Evolutionary conservation across 2,329 filamentous ascomycete genomes (phyloP).

Genomic region (Drechslerella dactyloides): DNA sequence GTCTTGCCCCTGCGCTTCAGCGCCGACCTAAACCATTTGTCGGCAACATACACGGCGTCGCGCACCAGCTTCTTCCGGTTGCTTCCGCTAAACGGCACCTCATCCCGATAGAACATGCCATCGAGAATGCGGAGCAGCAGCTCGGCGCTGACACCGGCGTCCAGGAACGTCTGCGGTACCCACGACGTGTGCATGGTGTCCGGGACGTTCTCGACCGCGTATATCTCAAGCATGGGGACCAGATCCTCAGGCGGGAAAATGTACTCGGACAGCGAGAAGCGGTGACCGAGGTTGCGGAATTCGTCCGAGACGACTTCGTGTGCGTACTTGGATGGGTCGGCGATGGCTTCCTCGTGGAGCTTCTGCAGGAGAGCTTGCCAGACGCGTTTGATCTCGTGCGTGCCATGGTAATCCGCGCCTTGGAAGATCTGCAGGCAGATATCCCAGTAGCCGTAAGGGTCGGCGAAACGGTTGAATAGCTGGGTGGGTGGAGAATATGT

Average conservation of each 20-base stretch:
- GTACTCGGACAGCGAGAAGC: conserved; percentile 69
- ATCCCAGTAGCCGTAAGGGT: conserved; percentile 90
- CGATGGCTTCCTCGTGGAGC: conserved; percentile 67
- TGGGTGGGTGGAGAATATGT: conserved; percentile 57
- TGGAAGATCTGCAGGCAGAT: conserved; percentile 92
- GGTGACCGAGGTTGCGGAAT: conserved; percentile 70
- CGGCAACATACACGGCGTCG: conserved; percentile 68
- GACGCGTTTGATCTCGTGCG: conserved; percentile 79
- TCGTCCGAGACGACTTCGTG: conserved; percentile 74
- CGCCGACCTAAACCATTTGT: conserved; percentile 64
- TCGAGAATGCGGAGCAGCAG: conserved; percentile 69
- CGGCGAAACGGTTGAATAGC: conserved; percentile 92
- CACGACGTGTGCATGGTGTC: conserved; percentile 62
- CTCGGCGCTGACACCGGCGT: conserved; percentile 68
- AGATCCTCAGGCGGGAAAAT: conserved; percentile 66
- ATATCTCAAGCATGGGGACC: conserved; percentile 69
- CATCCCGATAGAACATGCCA: conserved; percentile 71
- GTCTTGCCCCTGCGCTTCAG: conserved; percentile 39
- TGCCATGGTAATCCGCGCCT: conserved; percentile 85
- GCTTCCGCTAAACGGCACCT: conserved; percentile 68
- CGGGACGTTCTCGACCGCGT: conserved; percentile 67
- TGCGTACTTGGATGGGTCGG: conserved; percentile 61
- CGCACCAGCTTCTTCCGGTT: conserved; percentile 66
- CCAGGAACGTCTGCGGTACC: conserved; percentile 70
- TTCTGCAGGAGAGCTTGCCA: conserved; percentile 83